phyloP scores from a whole-genome alignment of 2,329 filamentous ascomycete genomes.

The Monosporascus cannonballus region DNA sequence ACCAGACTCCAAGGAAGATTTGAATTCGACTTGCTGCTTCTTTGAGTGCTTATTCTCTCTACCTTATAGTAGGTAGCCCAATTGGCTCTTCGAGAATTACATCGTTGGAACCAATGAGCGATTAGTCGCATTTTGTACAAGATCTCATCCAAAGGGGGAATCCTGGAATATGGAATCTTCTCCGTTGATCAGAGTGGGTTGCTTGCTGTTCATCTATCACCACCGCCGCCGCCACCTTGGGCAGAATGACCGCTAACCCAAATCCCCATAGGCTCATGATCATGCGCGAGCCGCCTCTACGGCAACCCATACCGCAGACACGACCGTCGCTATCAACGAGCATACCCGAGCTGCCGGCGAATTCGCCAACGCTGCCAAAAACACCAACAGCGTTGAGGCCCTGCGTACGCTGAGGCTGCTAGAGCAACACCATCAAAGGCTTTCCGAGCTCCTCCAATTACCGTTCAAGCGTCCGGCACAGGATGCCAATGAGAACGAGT shows the following conservation, averaged over 20 bases:
- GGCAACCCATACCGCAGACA: slow-evolving; percentile 68
- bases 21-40: too few relatives aligned
- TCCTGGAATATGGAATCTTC: slow-evolving; percentile 57
- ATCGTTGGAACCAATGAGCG: neutral
- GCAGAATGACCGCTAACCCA: slow-evolving; percentile 14
- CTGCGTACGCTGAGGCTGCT: slow-evolving; percentile 78
- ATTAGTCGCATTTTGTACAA: neutral
- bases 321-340: slow-evolving; percentile 77
- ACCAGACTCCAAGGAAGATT: too few relatives aligned
- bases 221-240: slow-evolving; percentile 4
- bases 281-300: slow-evolving; percentile 80
- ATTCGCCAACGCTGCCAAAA: slow-evolving; percentile 75
- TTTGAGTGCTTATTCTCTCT: too few relatives aligned
- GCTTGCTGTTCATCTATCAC: neutral
- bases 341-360: slow-evolving; percentile 84
- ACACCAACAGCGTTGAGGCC: slow-evolving; percentile 64
- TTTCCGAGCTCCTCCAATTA: slow-evolving; percentile 75
- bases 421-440: slow-evolving; percentile 78
- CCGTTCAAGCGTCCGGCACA: slow-evolving; percentile 49
- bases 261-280: slow-evolving; percentile 63
- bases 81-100: too few relatives aligned
- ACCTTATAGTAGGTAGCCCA: too few relatives aligned
- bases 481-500: slow-evolving; percentile 29
- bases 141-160: too few relatives aligned
- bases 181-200: slow-evolving; percentile 56